These are phyloP conservation scores for Periglandula ipomoeae DNA, from an alignment of 2,329 filamentous ascomycete genomes.

Conservation along the genomic window DNA sequence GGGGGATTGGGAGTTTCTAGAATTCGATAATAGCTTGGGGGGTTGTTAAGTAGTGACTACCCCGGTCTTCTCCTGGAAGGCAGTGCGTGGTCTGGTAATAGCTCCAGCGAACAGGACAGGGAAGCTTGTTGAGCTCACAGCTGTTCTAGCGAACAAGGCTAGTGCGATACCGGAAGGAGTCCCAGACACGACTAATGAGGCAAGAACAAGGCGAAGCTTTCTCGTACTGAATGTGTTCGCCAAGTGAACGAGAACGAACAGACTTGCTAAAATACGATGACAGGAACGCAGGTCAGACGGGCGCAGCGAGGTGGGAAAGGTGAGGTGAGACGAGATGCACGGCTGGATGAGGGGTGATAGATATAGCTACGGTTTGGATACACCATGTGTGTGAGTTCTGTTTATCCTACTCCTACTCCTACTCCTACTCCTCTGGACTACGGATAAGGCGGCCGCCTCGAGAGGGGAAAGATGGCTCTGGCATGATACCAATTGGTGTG, in stretches of 20 bases:
- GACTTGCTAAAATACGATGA: not conserved
- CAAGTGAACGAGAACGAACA: not conserved
- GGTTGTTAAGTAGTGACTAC: not conserved
- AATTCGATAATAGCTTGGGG: not conserved
- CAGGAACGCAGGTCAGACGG: not conserved
- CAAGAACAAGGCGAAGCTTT: no score
- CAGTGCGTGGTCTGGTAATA: not conserved
- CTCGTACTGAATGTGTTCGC: no score
- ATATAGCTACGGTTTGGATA: no score
- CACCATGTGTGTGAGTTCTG: no score
- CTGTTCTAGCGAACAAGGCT: not conserved
- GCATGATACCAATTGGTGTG: not conserved
- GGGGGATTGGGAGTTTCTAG: no score
- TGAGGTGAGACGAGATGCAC: not conserved
- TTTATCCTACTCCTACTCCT: no score
- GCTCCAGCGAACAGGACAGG: not conserved
- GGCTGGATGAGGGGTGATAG: no score
- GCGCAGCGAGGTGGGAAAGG: not conserved
- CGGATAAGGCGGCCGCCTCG: constrained; percentile 1
- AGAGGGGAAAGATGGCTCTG: not conserved
- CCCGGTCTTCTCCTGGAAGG: not conserved
- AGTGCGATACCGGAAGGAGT: not conserved
- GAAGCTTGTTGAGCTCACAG: not conserved
- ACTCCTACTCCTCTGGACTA: not conserved
- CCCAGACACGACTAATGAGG: not conserved